phyloP scores from a whole-genome alignment of 371 early-diverging fungal genomes.

The Nematocida minor region DNA sequence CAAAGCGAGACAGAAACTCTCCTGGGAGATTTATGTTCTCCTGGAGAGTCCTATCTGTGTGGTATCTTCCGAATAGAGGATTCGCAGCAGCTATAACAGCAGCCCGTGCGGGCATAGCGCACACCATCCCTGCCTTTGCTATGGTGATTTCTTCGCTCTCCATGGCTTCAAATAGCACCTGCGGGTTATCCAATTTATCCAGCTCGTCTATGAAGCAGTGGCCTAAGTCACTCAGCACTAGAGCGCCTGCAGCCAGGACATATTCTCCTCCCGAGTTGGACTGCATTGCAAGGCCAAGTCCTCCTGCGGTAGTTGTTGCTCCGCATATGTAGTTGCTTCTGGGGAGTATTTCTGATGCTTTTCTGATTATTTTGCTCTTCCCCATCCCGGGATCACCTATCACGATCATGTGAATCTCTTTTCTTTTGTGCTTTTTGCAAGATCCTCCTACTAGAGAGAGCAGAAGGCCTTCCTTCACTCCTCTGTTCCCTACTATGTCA shows the following conservation, averaged over 20 bases:
- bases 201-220: constrained; percentile 70
- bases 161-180: constrained; percentile 61
- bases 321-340: constrained; percentile 69
- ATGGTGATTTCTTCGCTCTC: constrained; percentile 61
- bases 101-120: constrained; percentile 58
- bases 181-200: constrained; percentile 67
- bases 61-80: constrained; percentile 61
- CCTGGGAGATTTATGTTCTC: constrained; percentile 60
- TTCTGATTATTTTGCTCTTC: constrained; percentile 68
- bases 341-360: constrained; percentile 67
- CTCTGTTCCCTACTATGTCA: constrained; percentile 70
- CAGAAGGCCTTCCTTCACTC: constrained; percentile 70
- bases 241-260: constrained; percentile 71
- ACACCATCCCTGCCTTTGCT: constrained; percentile 64
- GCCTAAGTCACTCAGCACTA: constrained; percentile 69
- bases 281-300: constrained; percentile 73
- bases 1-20: constrained; percentile 61
- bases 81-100: constrained; percentile 63
- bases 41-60: constrained; percentile 58
- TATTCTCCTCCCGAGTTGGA: constrained; percentile 71
- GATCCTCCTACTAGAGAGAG: constrained; percentile 70
- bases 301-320: constrained; percentile 70
- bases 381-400: constrained; percentile 70
- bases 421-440: constrained; percentile 53
- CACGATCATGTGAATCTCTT: constrained; percentile 62